Base-by-base conservation (phyloP, 495 filamentous ascomycete species). In the Massariosphaeria phaeospora region DNA sequence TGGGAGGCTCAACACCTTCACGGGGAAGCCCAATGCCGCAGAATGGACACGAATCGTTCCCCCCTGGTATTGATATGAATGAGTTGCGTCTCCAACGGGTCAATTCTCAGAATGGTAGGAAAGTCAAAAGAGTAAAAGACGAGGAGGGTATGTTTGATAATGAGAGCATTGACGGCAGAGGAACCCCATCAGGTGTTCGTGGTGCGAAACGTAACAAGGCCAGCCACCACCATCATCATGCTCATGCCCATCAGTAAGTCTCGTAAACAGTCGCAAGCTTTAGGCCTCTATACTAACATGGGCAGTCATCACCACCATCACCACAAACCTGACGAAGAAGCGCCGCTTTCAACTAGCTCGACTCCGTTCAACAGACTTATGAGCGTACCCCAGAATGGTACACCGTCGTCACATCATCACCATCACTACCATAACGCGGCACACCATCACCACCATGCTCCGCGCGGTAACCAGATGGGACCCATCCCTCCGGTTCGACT, bases 241-340 rank as follows among this genome's bases (percentile, higher is more conserved):
- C 67, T 9, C 69, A 69, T 48, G 42, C 55, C 7, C 74, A 73
- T 48, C 76, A 76, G 69, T 76, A 68, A 62, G 70, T 67, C 33
- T 26, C 9, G 12, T 30, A 21, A 41, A 30, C 43, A n/a, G 48
- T n/a, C 17, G 35, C n/a, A 38, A 2, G 8, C 29, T 53, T 20
- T 45, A 4, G 20, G 27, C 27, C 0, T 25, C 13, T 40, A 8
- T 38, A 36, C 47, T 61, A 18, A 58, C 43, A 48, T 51, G 10
- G 17, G 31, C 67, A 83, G 81, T 67, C 82, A 88, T 58, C 80
- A 83, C 48, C 79, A 82, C 60, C 88, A 91, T 55, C 86, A 91
- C 66, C 86, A 86, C 56, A 85, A 86, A 60, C 75, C 75, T 36
- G 73, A 79, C 46, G 84, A 88, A n/a, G 83, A 85, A 48, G 34